Evolutionary conservation across 805 yeast species (phyloP).

Genomic region (Metschnikowia kofuensis): DNA sequence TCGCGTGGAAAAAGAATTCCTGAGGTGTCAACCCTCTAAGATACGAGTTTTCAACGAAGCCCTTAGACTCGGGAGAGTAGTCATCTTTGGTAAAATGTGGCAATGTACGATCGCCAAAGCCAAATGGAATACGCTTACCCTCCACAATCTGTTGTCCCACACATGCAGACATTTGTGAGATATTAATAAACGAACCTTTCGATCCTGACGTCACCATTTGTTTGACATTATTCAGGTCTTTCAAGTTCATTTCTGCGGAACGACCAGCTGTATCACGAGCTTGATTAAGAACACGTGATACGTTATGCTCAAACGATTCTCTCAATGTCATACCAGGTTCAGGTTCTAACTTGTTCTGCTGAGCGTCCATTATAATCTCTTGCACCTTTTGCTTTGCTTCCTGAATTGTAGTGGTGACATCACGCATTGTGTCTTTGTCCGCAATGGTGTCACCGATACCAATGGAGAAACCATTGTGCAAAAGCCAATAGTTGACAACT

Average conservation of each 20-base stretch:
- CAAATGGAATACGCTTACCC: slow-evolving; percentile 98
- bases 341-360: slow-evolving; percentile 80
- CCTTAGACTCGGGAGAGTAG: slow-evolving; percentile 97
- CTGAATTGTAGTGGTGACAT: slow-evolving; percentile 87
- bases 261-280: slow-evolving; percentile 99
- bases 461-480: slow-evolving; percentile 95
- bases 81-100: slow-evolving; percentile 99
- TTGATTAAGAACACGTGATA: slow-evolving; percentile 89
- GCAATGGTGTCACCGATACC: slow-evolving; percentile 99
- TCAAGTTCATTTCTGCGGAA: slow-evolving; percentile 94
- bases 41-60: slow-evolving; percentile 95
- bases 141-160: slow-evolving; percentile 99
- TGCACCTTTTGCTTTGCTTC: slow-evolving; percentile 94
- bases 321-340: slow-evolving; percentile 99
- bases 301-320: slow-evolving; percentile 97
- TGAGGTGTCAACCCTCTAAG: slow-evolving; percentile 94
- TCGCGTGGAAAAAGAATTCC: slow-evolving; percentile 96
- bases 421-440: slow-evolving; percentile 92
- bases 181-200: slow-evolving; percentile 97
- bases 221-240: slow-evolving; percentile 91
- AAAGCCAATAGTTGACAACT: slow-evolving; percentile 93
- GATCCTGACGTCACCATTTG: slow-evolving; percentile 99
- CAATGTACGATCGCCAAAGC: slow-evolving; percentile 91
- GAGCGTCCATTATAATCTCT: slow-evolving; percentile 89
- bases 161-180: slow-evolving; percentile 99